phyloP scores from a whole-genome alignment of 2,329 filamentous ascomycete species.

The Botryotinia convoluta region DNA sequence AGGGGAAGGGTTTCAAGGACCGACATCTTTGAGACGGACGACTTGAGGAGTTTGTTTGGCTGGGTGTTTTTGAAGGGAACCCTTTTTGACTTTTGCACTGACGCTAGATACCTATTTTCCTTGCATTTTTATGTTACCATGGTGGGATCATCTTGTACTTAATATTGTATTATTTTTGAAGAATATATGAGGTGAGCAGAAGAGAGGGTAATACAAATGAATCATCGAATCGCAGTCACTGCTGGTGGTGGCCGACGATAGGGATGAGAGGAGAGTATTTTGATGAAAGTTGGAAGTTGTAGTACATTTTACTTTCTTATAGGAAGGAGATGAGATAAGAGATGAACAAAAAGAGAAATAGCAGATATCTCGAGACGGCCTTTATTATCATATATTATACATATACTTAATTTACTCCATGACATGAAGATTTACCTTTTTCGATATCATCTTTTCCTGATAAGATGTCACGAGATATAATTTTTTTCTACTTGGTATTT shows the following conservation, averaged over 20 bases:
- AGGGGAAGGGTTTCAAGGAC: constrained; percentile 51
- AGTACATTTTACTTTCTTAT: neutral
- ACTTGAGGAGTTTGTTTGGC: neutral
- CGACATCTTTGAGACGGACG: constrained; percentile 35
- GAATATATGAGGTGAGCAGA: neutral
- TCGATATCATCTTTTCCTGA: neutral
- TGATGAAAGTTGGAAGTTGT: neutral
- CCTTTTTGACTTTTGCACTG: neutral
- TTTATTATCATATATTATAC: neutral
- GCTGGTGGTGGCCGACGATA: constrained; percentile 4
- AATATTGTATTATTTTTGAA: constrained; percentile 12
- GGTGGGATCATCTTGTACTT: constrained; percentile 2
- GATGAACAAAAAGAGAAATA: neutral
- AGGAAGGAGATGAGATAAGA: neutral
- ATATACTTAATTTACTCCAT: neutral
- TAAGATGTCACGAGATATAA: neutral
- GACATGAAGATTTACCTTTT: neutral
- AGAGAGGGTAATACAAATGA: neutral
- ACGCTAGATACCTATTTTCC: constrained; percentile 16
- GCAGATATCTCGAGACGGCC: neutral
- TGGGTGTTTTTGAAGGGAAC: neutral
- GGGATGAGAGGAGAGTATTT: neutral
- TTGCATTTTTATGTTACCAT: constrained; percentile 10
- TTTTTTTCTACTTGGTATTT: neutral
- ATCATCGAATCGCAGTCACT: constrained; percentile 4